Evolutionary conservation across 257 asterid genomes (phyloP).

Genomic region (Vinca minor): DNA sequence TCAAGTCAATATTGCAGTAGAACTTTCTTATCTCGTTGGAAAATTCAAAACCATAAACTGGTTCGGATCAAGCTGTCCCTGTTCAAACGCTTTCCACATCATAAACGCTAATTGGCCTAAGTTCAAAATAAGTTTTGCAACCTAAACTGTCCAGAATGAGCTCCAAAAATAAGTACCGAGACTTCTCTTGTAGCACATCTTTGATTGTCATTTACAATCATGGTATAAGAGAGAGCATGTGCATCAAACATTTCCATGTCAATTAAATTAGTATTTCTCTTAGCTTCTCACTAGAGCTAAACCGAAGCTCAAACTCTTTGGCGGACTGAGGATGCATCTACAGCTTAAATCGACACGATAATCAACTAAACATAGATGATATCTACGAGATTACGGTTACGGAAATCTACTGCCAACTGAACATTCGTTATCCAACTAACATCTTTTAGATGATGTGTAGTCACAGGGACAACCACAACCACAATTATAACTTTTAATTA

Average conservation of each 20-base stretch:
- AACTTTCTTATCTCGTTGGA: background rate
- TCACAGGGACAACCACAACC: background rate
- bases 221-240: background rate
- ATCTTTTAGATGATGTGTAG: background rate
- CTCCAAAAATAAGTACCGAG: background rate
- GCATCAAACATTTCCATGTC: background rate
- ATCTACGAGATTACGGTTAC: background rate
- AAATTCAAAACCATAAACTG: background rate
- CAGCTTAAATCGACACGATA: background rate
- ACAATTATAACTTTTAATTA: background rate
- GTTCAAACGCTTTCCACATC: no score
- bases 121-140: no score
- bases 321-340: background rate
- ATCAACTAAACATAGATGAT: background rate
- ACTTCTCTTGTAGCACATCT: background rate
- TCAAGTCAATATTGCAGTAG: background rate
- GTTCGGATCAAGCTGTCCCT: background rate
- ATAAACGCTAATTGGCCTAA: background rate
- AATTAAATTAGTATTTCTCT: background rate
- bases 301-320: no score
- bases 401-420: background rate
- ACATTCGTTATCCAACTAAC: background rate
- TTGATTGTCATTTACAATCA: background rate
- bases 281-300: background rate
- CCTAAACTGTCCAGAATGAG: background rate